Evolutionary conservation across 345 rosid species (phyloP).

Genomic region (Microcos paniculata): DNA sequence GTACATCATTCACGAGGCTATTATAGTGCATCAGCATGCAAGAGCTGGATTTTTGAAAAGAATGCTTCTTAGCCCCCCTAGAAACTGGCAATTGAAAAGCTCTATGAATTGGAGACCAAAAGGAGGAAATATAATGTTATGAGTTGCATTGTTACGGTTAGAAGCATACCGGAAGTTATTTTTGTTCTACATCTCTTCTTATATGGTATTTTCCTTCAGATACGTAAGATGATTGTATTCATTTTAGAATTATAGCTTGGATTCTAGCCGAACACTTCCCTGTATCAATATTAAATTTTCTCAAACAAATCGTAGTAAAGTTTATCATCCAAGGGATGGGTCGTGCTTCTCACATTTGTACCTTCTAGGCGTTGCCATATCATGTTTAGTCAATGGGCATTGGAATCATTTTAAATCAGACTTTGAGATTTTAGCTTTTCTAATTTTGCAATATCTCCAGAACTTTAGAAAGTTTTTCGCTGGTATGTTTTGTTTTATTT

Average conservation of each 20-base stretch:
- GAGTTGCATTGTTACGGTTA: neutral
- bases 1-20: neutral
- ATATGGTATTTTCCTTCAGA: neutral
- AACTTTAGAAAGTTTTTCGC: neutral
- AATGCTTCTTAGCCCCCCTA: neutral
- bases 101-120: neutral
- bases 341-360: neutral
- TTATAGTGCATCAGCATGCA: neutral
- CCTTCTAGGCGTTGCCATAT: neutral
- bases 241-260: neutral
- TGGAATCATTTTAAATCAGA: neutral
- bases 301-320: neutral
- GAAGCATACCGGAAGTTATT: neutral
- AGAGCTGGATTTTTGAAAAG: neutral
- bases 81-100: neutral
- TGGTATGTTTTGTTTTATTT: neutral
- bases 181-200: conserved; percentile 1
- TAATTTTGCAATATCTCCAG: no score
- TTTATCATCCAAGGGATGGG: neutral
- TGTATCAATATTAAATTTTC: neutral
- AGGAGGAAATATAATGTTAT: neutral
- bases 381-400: neutral
- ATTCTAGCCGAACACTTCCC: neutral
- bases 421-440: neutral
- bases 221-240: conserved; percentile 3